Percentiles rank a stretch among this genome's conserved stretches.
These are phyloP conservation scores for Nevesoporus exiguus DNA, from an alignment of 768 basidiomycete species.

Conservation along the genomic window DNA sequence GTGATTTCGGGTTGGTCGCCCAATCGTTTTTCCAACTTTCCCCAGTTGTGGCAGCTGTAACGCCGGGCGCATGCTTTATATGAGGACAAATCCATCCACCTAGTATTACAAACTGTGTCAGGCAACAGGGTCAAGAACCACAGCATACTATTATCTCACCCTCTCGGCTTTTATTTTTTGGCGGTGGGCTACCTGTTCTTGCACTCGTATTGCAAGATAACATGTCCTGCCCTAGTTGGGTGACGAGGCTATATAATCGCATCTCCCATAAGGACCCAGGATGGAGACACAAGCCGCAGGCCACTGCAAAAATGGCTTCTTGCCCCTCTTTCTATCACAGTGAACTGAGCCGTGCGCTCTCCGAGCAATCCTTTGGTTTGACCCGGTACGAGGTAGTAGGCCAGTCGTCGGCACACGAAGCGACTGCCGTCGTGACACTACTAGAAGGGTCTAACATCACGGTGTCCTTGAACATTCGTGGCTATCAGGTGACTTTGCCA, in stretches of 20 bases:
- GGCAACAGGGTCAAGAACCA: conserved; percentile 24
- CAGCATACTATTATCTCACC: conserved; percentile 16
- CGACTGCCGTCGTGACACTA: conserved; percentile 50
- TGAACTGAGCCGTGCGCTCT: conserved; percentile 54
- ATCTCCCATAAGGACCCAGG: conserved; percentile 6
- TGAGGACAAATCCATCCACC: conserved; percentile 9
- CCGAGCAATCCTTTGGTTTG: conserved; percentile 59
- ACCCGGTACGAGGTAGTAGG: conserved; percentile 40
- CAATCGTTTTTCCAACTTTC: conserved; percentile 2
- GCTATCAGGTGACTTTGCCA: conserved; percentile 48
- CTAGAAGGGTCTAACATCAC: conserved; percentile 51
- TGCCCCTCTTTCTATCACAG: conserved; percentile 32
- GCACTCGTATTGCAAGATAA: conserved; percentile 8
- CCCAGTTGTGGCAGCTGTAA: conserved; percentile 8
- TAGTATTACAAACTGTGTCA: conserved; percentile 19
- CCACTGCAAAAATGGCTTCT: conserved; percentile 16
- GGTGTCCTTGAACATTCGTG: conserved; percentile 48
- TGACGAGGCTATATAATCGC: conserved; percentile 28
- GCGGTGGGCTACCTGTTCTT: conserved; percentile 11
- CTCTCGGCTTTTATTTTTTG: conserved; percentile 11
- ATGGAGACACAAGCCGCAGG: conserved; percentile 18
- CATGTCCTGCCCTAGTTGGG: conserved; percentile 28
- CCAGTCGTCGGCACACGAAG: conserved; percentile 41
- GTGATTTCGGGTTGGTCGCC: conserved; percentile 10
- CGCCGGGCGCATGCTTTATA: conserved; percentile 4